phyloP scores from a whole-genome alignment of 1,284 basidiomycete genomes.

The Puccinia hordei region DNA sequence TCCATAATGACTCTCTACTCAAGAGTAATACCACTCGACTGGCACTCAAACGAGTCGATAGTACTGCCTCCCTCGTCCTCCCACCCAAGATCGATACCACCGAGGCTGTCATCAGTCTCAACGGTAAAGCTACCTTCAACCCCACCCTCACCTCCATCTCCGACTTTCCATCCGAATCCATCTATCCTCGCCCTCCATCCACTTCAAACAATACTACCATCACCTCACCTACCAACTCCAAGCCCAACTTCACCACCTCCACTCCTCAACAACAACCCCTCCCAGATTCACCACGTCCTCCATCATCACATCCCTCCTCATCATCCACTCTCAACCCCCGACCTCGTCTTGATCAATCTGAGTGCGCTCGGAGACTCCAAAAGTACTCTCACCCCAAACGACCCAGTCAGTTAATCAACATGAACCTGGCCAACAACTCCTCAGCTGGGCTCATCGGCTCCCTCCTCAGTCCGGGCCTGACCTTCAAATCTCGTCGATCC shows the following conservation, averaged over 20 bases:
- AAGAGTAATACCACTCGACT: background rate
- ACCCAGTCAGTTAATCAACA: background rate
- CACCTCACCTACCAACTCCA: background rate
- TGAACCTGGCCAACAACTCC: background rate
- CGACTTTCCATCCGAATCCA: conserved; percentile 10
- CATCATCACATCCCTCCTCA: background rate
- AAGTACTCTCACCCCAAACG: background rate
- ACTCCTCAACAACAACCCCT: background rate
- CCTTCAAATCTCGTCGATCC: conserved; percentile 26
- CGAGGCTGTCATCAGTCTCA: conserved; percentile 35
- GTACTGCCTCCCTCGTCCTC: conserved; percentile 33
- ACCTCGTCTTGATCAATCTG: background rate
- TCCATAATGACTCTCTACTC: background rate
- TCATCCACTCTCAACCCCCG: background rate
- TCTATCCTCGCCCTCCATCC: background rate
- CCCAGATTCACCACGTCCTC: background rate
- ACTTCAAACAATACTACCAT: background rate
- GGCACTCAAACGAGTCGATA: conserved; percentile 27
- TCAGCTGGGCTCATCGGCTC: conserved; percentile 21
- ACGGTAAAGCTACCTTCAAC: conserved; percentile 32
- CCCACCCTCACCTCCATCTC: conserved; percentile 41
- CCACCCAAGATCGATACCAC: conserved; percentile 46
- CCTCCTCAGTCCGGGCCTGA: conserved; percentile 39
- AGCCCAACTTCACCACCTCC: background rate
- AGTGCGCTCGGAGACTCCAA: conserved; percentile 33